Percentiles rank a stretch among this genome's conserved stretches.
These are phyloP conservation scores for Blumeriella jaapii DNA, from an alignment of 2,329 filamentous ascomycete species.

Conservation along the genomic window DNA sequence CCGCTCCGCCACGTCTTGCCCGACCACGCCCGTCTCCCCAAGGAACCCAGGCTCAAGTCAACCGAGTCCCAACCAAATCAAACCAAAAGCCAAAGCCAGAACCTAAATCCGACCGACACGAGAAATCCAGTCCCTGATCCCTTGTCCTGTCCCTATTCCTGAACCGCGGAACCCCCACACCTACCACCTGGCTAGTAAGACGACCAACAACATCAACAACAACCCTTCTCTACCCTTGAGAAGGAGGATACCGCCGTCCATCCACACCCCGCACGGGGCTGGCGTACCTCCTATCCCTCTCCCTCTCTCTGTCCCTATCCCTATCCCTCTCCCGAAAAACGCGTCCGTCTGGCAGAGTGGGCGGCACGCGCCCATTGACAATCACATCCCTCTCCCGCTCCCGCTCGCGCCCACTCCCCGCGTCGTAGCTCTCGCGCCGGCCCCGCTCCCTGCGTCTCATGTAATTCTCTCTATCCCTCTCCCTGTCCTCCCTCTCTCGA, in stretches of 20 bases:
- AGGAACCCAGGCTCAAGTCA: too few species aligned
- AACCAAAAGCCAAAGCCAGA: too few species aligned
- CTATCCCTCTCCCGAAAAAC: slow-evolving; percentile 10
- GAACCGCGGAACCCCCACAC: too few species aligned
- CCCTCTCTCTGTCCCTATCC: slow-evolving; percentile 10
- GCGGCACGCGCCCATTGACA: slow-evolving; percentile 1
- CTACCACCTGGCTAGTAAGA: too few species aligned
- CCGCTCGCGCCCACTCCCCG: slow-evolving; percentile 6
- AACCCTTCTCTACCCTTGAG: too few species aligned
- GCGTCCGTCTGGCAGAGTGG: slow-evolving; percentile 4
- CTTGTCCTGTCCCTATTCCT: too few species aligned
- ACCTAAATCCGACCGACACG: too few species aligned
- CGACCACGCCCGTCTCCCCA: too few species aligned
- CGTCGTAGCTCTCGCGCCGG: slow-evolving; percentile 10
- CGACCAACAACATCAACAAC: too few species aligned
- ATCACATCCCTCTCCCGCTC: slow-evolving; percentile 8
- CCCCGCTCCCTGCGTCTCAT: slow-evolving; percentile 4
- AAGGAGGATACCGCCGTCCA: slow-evolving; percentile 25
- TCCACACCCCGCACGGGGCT: slow-evolving; percentile 23
- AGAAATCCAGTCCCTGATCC: too few species aligned
- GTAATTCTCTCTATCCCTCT: slow-evolving; percentile 11
- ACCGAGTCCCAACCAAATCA: too few species aligned
- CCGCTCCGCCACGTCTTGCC: too few species aligned
- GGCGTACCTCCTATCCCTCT: slow-evolving; percentile 12
- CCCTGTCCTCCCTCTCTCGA: slow-evolving; percentile 5